These are phyloP conservation scores for Sporothrix variecibatus DNA, from an alignment of 2,329 filamentous ascomycete genomes.

Conservation along the genomic window DNA sequence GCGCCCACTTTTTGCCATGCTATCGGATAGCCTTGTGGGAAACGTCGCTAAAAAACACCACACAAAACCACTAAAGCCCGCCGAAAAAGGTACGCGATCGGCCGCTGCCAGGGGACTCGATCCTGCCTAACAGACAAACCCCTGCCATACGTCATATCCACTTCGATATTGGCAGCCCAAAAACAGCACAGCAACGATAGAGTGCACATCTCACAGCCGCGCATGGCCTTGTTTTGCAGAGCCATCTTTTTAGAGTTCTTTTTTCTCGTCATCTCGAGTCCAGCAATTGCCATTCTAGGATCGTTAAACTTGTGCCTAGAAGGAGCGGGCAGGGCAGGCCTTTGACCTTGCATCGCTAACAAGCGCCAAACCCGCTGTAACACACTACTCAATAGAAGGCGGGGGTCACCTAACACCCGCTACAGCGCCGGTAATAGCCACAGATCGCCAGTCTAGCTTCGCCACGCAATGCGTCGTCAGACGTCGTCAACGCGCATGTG, in stretches of 20 bases:
- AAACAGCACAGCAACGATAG: background rate
- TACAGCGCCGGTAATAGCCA: background rate
- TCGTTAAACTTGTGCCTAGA: constrained; percentile 8
- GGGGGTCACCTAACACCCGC: background rate
- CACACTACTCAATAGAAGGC: background rate
- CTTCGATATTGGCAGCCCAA: background rate
- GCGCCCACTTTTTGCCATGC: background rate
- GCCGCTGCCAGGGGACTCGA: background rate
- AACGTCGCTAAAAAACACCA: background rate
- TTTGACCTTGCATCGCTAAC: no score
- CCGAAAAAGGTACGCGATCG: background rate
- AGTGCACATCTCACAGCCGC: background rate
- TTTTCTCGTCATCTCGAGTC: background rate
- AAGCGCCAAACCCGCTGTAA: constrained; percentile 3
- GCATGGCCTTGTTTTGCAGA: background rate
- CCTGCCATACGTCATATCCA: background rate
- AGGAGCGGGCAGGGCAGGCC: background rate
- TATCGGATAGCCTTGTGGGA: background rate
- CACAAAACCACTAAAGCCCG: background rate
- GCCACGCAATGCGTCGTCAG: constrained; percentile 14
- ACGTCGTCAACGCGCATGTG: constrained; percentile 18
- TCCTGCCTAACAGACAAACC: background rate
- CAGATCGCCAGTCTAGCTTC: constrained; percentile 8
- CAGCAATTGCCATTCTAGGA: background rate
- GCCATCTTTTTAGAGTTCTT: background rate